A percentile compares a stretch with the other conserved stretches of the same genome.
phyloP scores from a whole-genome alignment of 495 filamentous ascomycete genomes.

The Trichoderma asperelloides region DNA sequence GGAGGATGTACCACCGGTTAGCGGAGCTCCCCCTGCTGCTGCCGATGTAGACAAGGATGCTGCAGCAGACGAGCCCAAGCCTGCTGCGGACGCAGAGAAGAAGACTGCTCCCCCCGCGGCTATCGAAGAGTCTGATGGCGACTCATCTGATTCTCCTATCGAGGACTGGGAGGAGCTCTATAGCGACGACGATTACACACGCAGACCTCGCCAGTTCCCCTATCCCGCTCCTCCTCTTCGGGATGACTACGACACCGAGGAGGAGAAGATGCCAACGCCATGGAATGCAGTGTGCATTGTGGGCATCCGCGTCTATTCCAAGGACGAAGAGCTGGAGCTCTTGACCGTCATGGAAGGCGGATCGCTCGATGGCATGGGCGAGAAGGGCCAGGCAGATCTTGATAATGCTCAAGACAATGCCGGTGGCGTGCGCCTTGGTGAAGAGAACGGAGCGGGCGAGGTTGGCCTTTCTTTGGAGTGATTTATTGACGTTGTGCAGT shows the following conservation, averaged over 20 bases:
- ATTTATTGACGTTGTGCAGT: background rate
- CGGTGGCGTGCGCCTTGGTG: conserved; percentile 27
- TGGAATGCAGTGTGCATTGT: conserved; percentile 45
- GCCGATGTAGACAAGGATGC: conserved; percentile 10
- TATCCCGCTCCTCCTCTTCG: conserved; percentile 18
- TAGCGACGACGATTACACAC: conserved; percentile 40
- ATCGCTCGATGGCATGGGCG: conserved; percentile 40
- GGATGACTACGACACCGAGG: conserved; percentile 32
- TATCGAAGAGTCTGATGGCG: conserved; percentile 28
- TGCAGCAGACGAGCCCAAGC: conserved; percentile 13
- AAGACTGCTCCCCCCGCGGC: conserved; percentile 14
- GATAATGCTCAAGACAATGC: conserved; percentile 44
- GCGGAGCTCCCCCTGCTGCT: conserved; percentile 10
- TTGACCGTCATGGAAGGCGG: conserved; percentile 41
- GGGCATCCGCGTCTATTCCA: conserved; percentile 40
- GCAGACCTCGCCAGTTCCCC: conserved; percentile 33
- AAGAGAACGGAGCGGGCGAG: conserved; percentile 27
- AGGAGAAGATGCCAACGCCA: conserved; percentile 38
- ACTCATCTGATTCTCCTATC: conserved; percentile 39
- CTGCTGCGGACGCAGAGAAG: conserved; percentile 8
- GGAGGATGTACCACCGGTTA: conserved; percentile 23
- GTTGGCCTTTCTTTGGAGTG: conserved; percentile 18
- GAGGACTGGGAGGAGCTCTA: conserved; percentile 44
- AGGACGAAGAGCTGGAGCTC: conserved; percentile 37
- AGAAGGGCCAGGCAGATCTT: conserved; percentile 39